Base-by-base conservation (phyloP, 306 rosid species). In the Gynostemma pentaphyllum region DNA sequence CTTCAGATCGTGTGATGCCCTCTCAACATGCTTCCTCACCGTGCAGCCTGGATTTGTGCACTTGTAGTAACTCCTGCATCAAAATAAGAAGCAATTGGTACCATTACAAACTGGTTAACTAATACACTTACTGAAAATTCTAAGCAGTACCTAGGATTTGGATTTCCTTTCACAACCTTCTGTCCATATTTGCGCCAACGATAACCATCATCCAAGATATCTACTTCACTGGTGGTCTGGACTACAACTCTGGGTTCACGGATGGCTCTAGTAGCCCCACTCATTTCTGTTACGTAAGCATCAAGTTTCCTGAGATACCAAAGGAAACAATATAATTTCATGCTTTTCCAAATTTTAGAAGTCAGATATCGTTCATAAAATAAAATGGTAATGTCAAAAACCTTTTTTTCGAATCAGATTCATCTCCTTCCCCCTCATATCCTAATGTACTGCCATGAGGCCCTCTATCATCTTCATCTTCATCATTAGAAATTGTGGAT, bases 161-260 rank as follows among this genome's bases (percentile, higher is more conserved):
- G 96, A 76, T 92, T 92, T 74, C 99, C 96, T 76, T 92, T 92
- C 55, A 92, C 99, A 44, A 88, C 96, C 74, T 92, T 92, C 75
- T 92, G 99, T 23, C 99, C 99, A 29, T 92, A 92, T 69, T 92
- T 92, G 23, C 99, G 85, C 99, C 99, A 92, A 9, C 99, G 85
- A 61, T 92, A 92, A 64, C 96, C 96, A 74, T 92, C 99, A 14
- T 92, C 96, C 4, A 92, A 90, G 75, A 92, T 88, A 75, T 92
- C 99, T 24, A 92, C 96, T 78, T 88, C 99, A 15, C 96, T 92
- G 67, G 99, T 92, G 28, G 99, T 92, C 76, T 92, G 99, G 62
- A 92, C 99, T 26, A 92, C 99, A 56, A 92, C 99, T 81, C 99
- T 82, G 45, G 99, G 99, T 79, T 92, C 99, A 2, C 95, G 90